Conservation (phyloP, 2,329 filamentous ascomycete species). For the Colletotrichum brevisporum region DNA sequence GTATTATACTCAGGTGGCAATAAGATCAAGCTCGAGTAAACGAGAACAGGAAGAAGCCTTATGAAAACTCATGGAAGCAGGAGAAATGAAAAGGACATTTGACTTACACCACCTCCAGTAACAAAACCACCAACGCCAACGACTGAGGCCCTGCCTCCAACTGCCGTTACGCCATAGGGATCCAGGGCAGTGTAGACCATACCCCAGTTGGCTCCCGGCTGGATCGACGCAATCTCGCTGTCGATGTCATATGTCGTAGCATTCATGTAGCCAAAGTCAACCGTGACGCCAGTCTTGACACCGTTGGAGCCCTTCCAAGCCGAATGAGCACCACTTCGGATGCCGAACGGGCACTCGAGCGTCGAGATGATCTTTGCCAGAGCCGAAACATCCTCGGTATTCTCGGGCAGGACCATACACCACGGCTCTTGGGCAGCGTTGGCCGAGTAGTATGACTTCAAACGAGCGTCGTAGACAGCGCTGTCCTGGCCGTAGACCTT, state of each 20-base stretch:
- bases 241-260: constrained; percentile 47
- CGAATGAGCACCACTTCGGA: constrained; percentile 33
- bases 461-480: constrained; percentile 23
- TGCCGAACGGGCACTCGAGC: constrained; percentile 24
- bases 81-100: background rate
- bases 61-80: background rate
- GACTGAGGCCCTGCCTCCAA: constrained; percentile 44
- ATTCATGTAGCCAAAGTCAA: constrained; percentile 47
- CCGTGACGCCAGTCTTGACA: constrained; percentile 30
- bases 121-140: constrained; percentile 47
- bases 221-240: constrained; percentile 48
- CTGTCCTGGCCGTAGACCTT: constrained; percentile 22
- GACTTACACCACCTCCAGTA: constrained; percentile 41
- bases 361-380: constrained; percentile 43
- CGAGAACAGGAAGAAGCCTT: background rate
- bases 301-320: constrained; percentile 26
- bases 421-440: constrained; percentile 30
- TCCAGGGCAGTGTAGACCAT: constrained; percentile 44
- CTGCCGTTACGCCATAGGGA: constrained; percentile 39
- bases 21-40: background rate
- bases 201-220: constrained; percentile 44
- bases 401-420: constrained; percentile 33
- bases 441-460: constrained; percentile 35
- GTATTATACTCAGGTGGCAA: too few relatives aligned
- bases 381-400: constrained; percentile 35